Base-by-base conservation (phyloP, 768 basidiomycete species). In the Rickenella mellea region DNA sequence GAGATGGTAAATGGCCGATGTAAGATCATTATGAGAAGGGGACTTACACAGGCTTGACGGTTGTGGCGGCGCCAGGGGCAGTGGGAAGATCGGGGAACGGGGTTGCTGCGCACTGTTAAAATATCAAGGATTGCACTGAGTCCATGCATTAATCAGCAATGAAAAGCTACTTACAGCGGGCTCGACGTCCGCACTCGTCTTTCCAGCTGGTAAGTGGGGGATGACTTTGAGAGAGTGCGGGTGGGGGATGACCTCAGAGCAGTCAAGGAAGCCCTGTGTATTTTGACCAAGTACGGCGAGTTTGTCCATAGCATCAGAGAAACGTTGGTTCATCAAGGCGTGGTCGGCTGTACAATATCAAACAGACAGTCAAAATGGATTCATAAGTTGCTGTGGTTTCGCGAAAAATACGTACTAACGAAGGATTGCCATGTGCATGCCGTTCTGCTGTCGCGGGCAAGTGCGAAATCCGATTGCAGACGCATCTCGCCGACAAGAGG, bases 241-340 rank as follows among this genome's bases (percentile, higher is more conserved):
- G 2, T 43, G 42, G 4, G 69, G 68, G 27, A 71, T 68, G 42
- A 70, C 64, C 30, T 70, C 68, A 4, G 63, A 65, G 51, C 69
- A 71, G 53, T 71, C 69, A 27, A 64, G 55, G 44, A 71, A 41
- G 5, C 52, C 46, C 41, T 44, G 51, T 8, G 44, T 42, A 46
- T 69, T 58, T 27, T 70, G 66, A 14, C 68, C 71, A 30, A 70
- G 44, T 11, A 66, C 46, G 8, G 66, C 62, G 20, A 72, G 48
- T 51, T 71, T 73, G 26, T 55, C 51, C 65, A 72, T 67, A 14
- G 64, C 69, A n/a, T 56, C 57, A 14, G 55, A 58, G 60, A 70
- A 70, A 1, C 50, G 55, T 20, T 46, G 44, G 14, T 56, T 53
- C 50, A 69, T 56, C 33, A 50, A 54, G 11, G 57, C 48, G 42